These are phyloP conservation scores for Umbelopsis vinacea DNA, from an alignment of 192 early-diverging fungal species.

Conservation along the genomic window DNA sequence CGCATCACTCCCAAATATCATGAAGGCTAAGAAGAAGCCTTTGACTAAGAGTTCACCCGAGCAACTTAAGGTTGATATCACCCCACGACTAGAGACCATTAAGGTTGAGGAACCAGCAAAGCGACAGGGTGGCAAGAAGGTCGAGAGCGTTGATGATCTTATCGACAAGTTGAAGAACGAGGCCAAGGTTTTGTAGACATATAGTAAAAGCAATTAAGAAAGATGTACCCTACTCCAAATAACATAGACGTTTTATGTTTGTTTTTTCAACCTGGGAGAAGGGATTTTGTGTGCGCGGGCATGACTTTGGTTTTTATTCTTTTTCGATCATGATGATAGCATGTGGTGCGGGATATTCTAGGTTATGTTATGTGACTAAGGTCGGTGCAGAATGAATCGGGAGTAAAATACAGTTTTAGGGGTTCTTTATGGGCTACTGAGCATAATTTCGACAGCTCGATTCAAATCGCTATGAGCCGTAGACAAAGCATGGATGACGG, in stretches of 20 bases:
- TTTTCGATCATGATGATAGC: background rate
- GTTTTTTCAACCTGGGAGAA: background rate
- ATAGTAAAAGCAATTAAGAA: background rate
- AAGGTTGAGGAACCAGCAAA: slow-evolving; percentile 92
- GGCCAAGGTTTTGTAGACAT: slow-evolving; percentile 68
- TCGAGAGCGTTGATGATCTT: slow-evolving; percentile 92
- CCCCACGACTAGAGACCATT: slow-evolving; percentile 82
- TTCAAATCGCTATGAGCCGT: slow-evolving; percentile 64
- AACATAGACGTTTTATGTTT: slow-evolving; percentile 2
- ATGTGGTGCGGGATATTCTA: background rate
- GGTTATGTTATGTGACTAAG: background rate
- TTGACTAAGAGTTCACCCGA: slow-evolving; percentile 75
- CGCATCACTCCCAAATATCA: slow-evolving; percentile 94
- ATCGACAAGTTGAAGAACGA: slow-evolving; percentile 88
- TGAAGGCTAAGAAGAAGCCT: slow-evolving; percentile 99
- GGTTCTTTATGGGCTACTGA: slow-evolving; percentile 19
- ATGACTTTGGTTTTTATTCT: background rate
- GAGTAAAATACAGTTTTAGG: background rate
- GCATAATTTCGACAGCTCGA: slow-evolving; percentile 56
- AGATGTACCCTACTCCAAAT: background rate
- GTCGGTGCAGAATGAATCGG: background rate
- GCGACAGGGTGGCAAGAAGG: slow-evolving; percentile 89
- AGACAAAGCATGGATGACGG: slow-evolving; percentile 52
- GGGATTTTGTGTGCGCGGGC: too few relatives aligned
- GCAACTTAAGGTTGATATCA: slow-evolving; percentile 86